Evolutionary conservation across 208 protist genomes (phyloP), one percentile per base, ranked within the genome.

Genomic region (Crithidia fasciculata): DNA sequence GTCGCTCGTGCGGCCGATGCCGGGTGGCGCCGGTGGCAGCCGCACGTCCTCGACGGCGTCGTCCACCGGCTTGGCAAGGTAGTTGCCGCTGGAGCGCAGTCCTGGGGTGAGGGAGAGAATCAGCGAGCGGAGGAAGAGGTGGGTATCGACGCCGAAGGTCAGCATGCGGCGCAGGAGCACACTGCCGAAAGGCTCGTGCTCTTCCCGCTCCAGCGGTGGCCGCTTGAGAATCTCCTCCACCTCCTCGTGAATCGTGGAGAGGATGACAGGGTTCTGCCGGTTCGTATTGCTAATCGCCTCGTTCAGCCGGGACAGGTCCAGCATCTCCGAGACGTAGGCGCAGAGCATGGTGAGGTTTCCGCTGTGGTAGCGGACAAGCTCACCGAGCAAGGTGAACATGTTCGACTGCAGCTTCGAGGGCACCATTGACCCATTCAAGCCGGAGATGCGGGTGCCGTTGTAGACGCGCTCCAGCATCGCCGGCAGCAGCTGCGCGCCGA

Each of bases 31-130:
- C 43, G 68, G 36, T 43, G 67, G 73, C 69, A 80, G 64, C 56
- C 58, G 68, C 63, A 70, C 76, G 58, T 75, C 72, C 37, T 16
- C 19, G 8, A 74, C 62, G 5, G 62, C 12, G 40, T 67, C 66
- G 5, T 37, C 44, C 39, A 81, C 76, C 3, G 69, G 76, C 64
- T 81, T 81, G n/a, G 40, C 74, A 4, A 89, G 41, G 76, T 94
- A 96, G 81, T 96, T 96, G 56, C 80, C 67, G 12, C 47, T 61
- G 7, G 83, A 85, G 4, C 89, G 87, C 74, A 96, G 71, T 41
- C 84, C 86, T 37, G 91, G 89, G 5, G 91, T 96, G 36, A 93
- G 56, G 15, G 86, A 92, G 54, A 96, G 78, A 8, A 89, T 19
- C 39, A 96, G 68, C 15, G 80, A 74, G 47, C 92, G 88, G 37